Evolutionary conservation across 2,329 filamentous ascomycete genomes (phyloP), one percentile per base, ranked within the genome.

Genomic region (Amauroascus niger): DNA sequence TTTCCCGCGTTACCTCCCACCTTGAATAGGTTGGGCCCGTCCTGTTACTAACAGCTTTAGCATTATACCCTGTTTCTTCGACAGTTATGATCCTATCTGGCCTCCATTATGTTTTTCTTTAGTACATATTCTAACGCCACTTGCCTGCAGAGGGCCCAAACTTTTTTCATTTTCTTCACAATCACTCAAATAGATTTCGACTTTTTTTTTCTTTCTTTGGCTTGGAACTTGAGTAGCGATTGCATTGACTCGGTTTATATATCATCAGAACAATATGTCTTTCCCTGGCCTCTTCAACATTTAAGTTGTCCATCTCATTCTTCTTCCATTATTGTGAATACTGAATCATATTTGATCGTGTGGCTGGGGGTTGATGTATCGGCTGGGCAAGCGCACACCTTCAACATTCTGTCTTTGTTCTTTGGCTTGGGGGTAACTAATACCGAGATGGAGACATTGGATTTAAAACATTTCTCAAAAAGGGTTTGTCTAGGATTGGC

Each of bases 1-100:
- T 74, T 30, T 69, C 65, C 26, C 62, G 63, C 53, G 61, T 69
- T 47, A 74, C 71, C 4, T 65, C 69, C 44, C 67, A 74, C 59
- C 65, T 72, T 3, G 49, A 48, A n/a, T 57, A 46, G n/a, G 7
- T 6, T 14, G 11, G 14, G 8, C 35, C 37, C 18, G 16, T 26
- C n/a, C 11, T n/a, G 3, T 24, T 43, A 14, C n/a, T 11, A 8
- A 13, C 26, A 33, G 5, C n/a, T 18, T 11, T 3, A 30, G 5
- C 16, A 28, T 45, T 24, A 28, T 30, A 45, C 40, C 9, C 5
- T 6, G 8, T 3, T n/a, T 20, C 30, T 48, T 24, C 13, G 26
- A 40, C n/a, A 18, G 6, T 20, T 20, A 40, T 20, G 16, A 40
- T 40, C 33, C n/a, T n/a, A 13, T 40, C 37, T 18, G 6, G 16